Percentiles rank a stretch among this genome's conserved stretches.
Conservation (phyloP, 2,329 filamentous ascomycete species). For the Fusarium denticulatum region DNA sequence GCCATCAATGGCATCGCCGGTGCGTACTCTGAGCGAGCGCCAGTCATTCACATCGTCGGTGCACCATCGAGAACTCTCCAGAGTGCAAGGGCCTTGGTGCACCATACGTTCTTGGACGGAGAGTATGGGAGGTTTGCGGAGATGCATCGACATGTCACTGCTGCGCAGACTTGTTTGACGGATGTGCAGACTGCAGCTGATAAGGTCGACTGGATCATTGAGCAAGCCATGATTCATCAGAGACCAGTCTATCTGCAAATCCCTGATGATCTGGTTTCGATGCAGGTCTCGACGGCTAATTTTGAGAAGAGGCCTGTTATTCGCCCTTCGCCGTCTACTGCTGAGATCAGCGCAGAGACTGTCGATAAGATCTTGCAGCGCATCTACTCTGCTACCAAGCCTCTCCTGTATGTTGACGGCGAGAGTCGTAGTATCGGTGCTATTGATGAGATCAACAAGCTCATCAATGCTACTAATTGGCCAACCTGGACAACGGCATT, state of each 20-base stretch:
- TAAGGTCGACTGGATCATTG: slow-evolving; percentile 13
- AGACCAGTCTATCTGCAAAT: slow-evolving; percentile 14
- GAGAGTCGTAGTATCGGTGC: slow-evolving; percentile 1
- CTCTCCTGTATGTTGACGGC: slow-evolving; percentile 3
- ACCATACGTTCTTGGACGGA: slow-evolving; percentile 11
- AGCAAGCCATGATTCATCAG: slow-evolving; percentile 1
- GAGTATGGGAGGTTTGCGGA: slow-evolving; percentile 8
- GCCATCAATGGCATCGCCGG: slow-evolving; percentile 13
- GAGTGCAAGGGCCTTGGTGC: neutral
- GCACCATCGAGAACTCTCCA: neutral
- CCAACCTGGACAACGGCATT: slow-evolving; percentile 17
- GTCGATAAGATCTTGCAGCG: neutral
- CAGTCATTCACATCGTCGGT: slow-evolving; percentile 7
- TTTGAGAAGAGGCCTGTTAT: neutral
- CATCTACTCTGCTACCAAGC: slow-evolving; percentile 7
- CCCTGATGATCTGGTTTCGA: slow-evolving; percentile 5
- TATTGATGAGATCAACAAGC: neutral
- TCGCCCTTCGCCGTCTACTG: neutral
- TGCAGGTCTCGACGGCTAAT: neutral
- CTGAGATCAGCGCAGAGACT: neutral
- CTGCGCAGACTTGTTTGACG: slow-evolving; percentile 4
- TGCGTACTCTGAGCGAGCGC: slow-evolving; percentile 4
- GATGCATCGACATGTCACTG: slow-evolving; percentile 15
- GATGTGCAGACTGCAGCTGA: neutral
- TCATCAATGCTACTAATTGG: neutral